Percentiles rank a stretch among this genome's conserved stretches.
Conservation (phyloP, 1,284 basidiomycete species). For the Moniliophthora roreri region DNA sequence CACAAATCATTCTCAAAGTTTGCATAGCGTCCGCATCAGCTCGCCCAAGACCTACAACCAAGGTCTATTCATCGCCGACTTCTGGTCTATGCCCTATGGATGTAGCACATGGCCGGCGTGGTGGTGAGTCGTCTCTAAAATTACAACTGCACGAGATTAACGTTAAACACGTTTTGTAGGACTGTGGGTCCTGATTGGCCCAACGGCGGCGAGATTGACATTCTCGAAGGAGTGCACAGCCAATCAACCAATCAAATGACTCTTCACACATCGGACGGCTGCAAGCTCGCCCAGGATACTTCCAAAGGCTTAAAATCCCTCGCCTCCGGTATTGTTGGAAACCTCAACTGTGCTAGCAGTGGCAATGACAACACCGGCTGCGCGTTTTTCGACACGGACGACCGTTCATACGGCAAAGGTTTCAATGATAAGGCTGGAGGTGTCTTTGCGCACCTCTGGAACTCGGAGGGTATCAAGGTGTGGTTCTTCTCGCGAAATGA, state of each 20-base stretch:
- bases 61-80: slow-evolving; percentile 71
- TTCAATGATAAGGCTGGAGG: slow-evolving; percentile 74
- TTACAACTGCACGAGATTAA: not conserved
- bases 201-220: slow-evolving; percentile 67
- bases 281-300: slow-evolving; percentile 43
- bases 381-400: slow-evolving; percentile 53
- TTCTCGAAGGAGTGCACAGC: slow-evolving; percentile 70
- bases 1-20: not conserved
- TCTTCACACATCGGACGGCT: slow-evolving; percentile 64
- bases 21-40: slow-evolving; percentile 59
- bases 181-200: slow-evolving; percentile 72
- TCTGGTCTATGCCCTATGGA: slow-evolving; percentile 67
- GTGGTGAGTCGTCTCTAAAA: slow-evolving; percentile 29
- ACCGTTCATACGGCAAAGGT: slow-evolving; percentile 61
- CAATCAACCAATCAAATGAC: slow-evolving; percentile 65
- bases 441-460: slow-evolving; percentile 76
- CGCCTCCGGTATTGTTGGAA: slow-evolving; percentile 30
- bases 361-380: slow-evolving; percentile 64
- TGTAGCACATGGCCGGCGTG: slow-evolving; percentile 81
- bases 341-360: slow-evolving; percentile 48
- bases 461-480: slow-evolving; percentile 64
- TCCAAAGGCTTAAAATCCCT: slow-evolving; percentile 14
- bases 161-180: slow-evolving; percentile 17
- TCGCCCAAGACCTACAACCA: slow-evolving; percentile 57
- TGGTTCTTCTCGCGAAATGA: slow-evolving; percentile 73